A percentile compares a stretch with the other conserved stretches of the same genome.
Evolutionary conservation across 139 green algal genomes (phyloP).

Genomic region (Micractinium conductrix): DNA sequence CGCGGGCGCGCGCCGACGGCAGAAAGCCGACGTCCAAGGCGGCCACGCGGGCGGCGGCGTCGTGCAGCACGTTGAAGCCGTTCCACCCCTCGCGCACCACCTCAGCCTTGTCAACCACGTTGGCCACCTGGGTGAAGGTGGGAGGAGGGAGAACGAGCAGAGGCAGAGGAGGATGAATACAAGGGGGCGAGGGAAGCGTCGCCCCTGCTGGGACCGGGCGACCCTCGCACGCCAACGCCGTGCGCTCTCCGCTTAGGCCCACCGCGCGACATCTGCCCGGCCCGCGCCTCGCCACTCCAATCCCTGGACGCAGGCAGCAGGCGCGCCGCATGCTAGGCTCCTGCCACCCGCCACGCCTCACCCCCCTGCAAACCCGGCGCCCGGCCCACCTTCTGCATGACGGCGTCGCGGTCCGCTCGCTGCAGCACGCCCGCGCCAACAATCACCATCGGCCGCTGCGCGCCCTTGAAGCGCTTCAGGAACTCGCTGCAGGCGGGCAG

Average conservation of each 20-base stretch:
- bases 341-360: not conserved
- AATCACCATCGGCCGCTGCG: conserved; percentile 84
- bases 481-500: conserved; percentile 40
- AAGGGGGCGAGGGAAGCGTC: too few relatives aligned
- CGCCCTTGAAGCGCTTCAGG: conserved; percentile 75
- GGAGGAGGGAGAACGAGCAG: too few relatives aligned
- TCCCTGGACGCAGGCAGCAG: too few relatives aligned
- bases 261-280: too few relatives aligned
- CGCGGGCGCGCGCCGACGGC: conserved; percentile 59
- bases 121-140: conserved; percentile 46
- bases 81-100: conserved; percentile 94
- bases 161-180: too few relatives aligned
- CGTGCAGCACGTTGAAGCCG: conserved; percentile 97
- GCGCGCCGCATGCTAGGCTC: not conserved
- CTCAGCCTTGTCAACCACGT: conserved; percentile 59
- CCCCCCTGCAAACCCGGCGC: too few relatives aligned
- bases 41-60: conserved; percentile 85
- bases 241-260: too few relatives aligned
- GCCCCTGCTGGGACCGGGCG: too few relatives aligned
- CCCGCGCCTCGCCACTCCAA: too few relatives aligned
- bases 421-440: conserved; percentile 89
- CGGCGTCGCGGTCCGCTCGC: conserved; percentile 76
- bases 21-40: conserved; percentile 97
- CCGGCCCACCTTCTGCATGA: conserved; percentile 76
- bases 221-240: too few relatives aligned